phyloP scores from a whole-genome alignment of 192 early-diverging fungal genomes.

The Backusella circina region DNA sequence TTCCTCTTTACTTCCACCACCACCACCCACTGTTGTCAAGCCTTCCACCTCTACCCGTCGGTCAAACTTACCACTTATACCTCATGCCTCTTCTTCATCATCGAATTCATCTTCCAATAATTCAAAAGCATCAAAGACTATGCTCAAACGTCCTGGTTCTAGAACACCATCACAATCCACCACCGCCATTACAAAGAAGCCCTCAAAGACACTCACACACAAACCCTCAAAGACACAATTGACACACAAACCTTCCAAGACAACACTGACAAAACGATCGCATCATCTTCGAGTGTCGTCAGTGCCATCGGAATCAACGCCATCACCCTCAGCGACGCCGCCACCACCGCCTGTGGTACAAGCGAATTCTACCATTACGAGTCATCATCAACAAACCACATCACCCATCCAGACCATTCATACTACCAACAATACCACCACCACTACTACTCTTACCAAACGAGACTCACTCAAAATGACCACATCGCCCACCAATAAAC shows the following conservation, averaged over 20 bases:
- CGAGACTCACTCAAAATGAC: neutral
- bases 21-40: neutral
- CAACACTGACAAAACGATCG: neutral
- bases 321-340: neutral
- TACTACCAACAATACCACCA: neutral
- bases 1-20: neutral
- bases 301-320: neutral
- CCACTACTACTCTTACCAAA: no score
- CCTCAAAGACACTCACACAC: neutral
- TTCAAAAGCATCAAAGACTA: neutral
- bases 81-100: neutral
- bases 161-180: neutral
- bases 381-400: neutral
- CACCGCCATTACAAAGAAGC: neutral
- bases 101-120: neutral
- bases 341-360: neutral
- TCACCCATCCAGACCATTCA: no score
- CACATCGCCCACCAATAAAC: neutral
- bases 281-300: conserved; percentile 5
- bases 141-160: neutral
- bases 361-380: neutral
- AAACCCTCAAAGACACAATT: neutral
- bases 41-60: neutral
- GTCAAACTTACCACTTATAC: neutral
- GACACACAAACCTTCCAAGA: neutral